A percentile compares a stretch with the other conserved stretches of the same genome.
phyloP scores from a whole-genome alignment of 2,329 filamentous ascomycete genomes.

The Trichoderma sp. region DNA sequence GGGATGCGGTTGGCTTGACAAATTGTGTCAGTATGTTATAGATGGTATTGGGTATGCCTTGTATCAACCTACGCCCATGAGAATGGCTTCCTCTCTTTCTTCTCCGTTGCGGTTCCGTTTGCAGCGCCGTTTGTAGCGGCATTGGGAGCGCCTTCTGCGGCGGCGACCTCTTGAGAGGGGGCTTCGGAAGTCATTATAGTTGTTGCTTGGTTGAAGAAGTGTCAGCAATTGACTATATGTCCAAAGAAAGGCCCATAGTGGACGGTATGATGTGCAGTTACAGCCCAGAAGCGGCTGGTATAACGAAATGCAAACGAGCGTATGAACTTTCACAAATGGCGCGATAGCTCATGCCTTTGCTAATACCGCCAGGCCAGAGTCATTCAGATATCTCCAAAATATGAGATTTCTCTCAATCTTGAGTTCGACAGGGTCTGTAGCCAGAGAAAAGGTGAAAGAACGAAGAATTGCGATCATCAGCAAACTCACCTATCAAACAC shows the following conservation, averaged over 20 bases:
- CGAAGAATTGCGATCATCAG: background rate
- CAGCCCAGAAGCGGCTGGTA: background rate
- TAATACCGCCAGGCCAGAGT: background rate
- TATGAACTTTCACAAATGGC: background rate
- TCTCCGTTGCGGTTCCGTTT: constrained; percentile 1
- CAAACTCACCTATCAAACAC: constrained; percentile 9
- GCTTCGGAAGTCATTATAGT: constrained; percentile 7
- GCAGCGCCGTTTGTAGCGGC: background rate
- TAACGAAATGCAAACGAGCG: background rate
- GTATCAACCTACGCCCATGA: constrained; percentile 44
- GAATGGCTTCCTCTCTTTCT: constrained; percentile 31
- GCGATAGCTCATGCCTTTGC: background rate
- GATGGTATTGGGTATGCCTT: background rate
- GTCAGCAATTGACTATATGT: background rate
- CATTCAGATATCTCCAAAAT: background rate
- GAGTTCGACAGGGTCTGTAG: background rate
- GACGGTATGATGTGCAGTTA: background rate
- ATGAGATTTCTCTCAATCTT: background rate
- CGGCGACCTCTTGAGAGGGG: background rate
- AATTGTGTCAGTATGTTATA: background rate
- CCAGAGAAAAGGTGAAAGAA: background rate
- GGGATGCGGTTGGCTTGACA: constrained; percentile 52
- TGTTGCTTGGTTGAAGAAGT: background rate
- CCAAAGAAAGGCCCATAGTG: no score
- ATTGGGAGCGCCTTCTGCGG: background rate